These are phyloP conservation scores for Microcyclospora pomicola DNA, from an alignment of 2,329 filamentous ascomycete genomes.

Conservation along the genomic window DNA sequence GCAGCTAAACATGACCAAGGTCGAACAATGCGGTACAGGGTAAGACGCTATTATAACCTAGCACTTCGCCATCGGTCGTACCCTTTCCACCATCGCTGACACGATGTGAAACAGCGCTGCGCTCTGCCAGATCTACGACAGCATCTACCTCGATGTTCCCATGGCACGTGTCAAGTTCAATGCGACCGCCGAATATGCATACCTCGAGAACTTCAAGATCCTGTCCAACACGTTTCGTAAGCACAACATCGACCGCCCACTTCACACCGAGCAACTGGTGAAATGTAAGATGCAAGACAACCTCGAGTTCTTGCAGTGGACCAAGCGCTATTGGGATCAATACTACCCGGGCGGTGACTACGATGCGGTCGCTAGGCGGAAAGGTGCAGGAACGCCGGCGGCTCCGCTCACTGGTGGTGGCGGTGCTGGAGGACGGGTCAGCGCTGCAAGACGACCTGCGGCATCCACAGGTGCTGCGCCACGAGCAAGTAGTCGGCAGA, in stretches of 20 bases:
- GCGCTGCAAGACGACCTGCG: slow-evolving; percentile 25
- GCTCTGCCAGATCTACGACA: slow-evolving; percentile 94
- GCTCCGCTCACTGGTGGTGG: slow-evolving; percentile 30
- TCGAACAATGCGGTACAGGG: slow-evolving; percentile 98
- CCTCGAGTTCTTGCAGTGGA: slow-evolving; percentile 95
- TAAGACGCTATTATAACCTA: slow-evolving; percentile 35
- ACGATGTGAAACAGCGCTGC: slow-evolving; percentile 52
- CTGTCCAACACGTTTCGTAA: slow-evolving; percentile 78
- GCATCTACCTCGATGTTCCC: slow-evolving; percentile 88
- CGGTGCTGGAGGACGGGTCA: slow-evolving; percentile 42
- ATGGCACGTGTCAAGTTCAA: slow-evolving; percentile 98
- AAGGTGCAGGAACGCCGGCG: slow-evolving; percentile 53
- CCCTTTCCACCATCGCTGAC: neutral
- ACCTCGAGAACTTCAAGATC: slow-evolving; percentile 97
- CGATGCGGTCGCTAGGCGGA: slow-evolving; percentile 74
- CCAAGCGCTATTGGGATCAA: slow-evolving; percentile 94
- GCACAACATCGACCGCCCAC: slow-evolving; percentile 76
- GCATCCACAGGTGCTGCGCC: slow-evolving; percentile 40
- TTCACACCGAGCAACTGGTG: slow-evolving; percentile 75
- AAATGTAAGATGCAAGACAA: slow-evolving; percentile 99
- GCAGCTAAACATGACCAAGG: slow-evolving; percentile 93
- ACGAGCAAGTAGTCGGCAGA: slow-evolving; percentile 31
- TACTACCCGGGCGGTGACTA: slow-evolving; percentile 97
- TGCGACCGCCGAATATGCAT: slow-evolving; percentile 90
- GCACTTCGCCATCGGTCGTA: neutral